phyloP scores from a whole-genome alignment of 1,284 basidiomycete species.

The Cutaneotrichosporon spelunceum region DNA sequence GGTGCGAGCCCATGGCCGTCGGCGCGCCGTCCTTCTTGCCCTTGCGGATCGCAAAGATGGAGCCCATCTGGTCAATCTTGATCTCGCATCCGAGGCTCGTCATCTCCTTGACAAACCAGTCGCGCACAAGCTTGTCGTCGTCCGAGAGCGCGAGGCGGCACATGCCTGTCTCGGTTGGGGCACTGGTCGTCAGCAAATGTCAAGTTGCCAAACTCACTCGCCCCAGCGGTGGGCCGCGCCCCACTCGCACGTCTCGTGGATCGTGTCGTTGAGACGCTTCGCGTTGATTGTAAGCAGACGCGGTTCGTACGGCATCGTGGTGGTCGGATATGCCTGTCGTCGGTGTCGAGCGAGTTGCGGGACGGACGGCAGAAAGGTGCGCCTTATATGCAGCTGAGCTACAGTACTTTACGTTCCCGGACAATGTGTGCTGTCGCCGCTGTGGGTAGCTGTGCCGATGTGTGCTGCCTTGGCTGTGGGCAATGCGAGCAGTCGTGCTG shows the following conservation, averaged over 20 bases:
- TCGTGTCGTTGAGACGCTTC: conserved; percentile 35
- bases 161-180: conserved; percentile 22
- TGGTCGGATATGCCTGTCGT: background rate
- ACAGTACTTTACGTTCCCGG: too few species aligned
- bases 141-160: conserved; percentile 34
- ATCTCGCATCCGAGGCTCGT: conserved; percentile 37
- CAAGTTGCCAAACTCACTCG: background rate
- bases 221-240: conserved; percentile 26
- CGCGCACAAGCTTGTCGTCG: conserved; percentile 36
- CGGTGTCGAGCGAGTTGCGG: too few species aligned
- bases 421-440: too few species aligned
- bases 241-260: conserved; percentile 40
- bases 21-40: conserved; percentile 29
- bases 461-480: background rate
- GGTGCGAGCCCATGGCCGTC: conserved; percentile 35
- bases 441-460: too few species aligned
- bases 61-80: conserved; percentile 41
- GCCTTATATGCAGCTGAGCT: background rate
- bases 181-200: conserved; percentile 10
- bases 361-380: background rate
- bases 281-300: conserved; percentile 27
- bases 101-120: conserved; percentile 39
- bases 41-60: conserved; percentile 39
- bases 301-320: conserved; percentile 9
- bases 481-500: background rate